Conservation (phyloP, 257 asterid species). For the Solanum pennellii region DNA sequence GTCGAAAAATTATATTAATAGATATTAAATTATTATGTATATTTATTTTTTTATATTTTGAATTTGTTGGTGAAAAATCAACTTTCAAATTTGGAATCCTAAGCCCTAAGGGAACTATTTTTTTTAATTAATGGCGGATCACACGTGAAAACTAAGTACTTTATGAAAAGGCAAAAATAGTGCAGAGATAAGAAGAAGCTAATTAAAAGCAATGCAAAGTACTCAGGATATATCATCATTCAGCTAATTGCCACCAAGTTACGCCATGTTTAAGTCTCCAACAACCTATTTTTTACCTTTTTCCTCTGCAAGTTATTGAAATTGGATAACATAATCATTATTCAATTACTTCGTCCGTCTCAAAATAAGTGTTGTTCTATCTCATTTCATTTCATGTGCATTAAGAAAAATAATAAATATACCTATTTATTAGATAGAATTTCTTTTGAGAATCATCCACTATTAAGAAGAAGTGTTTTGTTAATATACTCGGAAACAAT, state of each 20-base stretch:
- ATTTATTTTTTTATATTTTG: not conserved
- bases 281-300: not conserved
- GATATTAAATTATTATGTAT: not conserved
- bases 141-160: not conserved
- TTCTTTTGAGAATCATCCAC: not conserved
- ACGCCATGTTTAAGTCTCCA: not conserved
- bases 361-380: not conserved
- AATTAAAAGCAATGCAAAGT: not conserved
- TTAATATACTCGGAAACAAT: not conserved
- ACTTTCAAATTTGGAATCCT: not conserved
- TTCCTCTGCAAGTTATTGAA: not conserved
- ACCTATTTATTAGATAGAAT: no score
- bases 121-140: not conserved
- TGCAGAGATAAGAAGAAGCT: not conserved
- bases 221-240: not conserved
- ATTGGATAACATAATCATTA: not conserved
- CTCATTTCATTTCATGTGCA: not conserved
- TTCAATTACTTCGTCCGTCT: not conserved
- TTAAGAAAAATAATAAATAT: not conserved
- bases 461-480: no score
- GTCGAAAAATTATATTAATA: not conserved
- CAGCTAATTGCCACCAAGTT: not conserved
- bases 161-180: not conserved
- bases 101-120: not conserved
- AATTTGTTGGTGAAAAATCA: not conserved